Percentiles rank a stretch among this genome's conserved stretches.
phyloP scores from a whole-genome alignment of 2,329 filamentous ascomycete species.

The Cytospora piceae region DNA sequence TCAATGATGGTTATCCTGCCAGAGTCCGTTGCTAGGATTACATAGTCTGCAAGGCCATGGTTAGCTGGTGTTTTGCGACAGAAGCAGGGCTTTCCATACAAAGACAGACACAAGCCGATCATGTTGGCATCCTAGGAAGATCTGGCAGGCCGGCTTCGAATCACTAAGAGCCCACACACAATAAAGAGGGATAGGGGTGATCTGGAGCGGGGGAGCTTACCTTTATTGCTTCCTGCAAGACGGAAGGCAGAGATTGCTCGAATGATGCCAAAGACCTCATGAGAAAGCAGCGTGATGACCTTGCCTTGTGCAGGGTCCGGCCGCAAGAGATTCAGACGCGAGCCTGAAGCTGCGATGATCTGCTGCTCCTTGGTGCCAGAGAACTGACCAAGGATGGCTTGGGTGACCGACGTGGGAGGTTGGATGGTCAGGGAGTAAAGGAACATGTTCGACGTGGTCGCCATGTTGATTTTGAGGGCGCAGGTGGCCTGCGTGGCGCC shows the following conservation, averaged over 20 bases:
- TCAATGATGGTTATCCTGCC: slow-evolving; percentile 93
- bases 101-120: slow-evolving; percentile 31
- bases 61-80: slow-evolving; percentile 19
- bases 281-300: slow-evolving; percentile 81
- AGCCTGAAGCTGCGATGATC: slow-evolving; percentile 91
- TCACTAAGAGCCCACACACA: slow-evolving; percentile 69
- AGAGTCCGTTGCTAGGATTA: slow-evolving; percentile 94
- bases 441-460: slow-evolving; percentile 98
- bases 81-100: slow-evolving; percentile 24
- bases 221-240: slow-evolving; percentile 92
- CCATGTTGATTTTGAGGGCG: slow-evolving; percentile 67
- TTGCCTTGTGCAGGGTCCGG: slow-evolving; percentile 86
- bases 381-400: slow-evolving; percentile 94
- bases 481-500: slow-evolving; percentile 55
- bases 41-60: slow-evolving; percentile 71
- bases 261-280: slow-evolving; percentile 96
- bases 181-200: slow-evolving; percentile 35
- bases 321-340: slow-evolving; percentile 83
- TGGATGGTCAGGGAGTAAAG: slow-evolving; percentile 97
- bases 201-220: slow-evolving; percentile 62
- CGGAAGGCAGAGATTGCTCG: slow-evolving; percentile 86
- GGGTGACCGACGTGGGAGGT: slow-evolving; percentile 83
- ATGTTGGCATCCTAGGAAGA: slow-evolving; percentile 32
- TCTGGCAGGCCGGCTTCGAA: slow-evolving; percentile 64
- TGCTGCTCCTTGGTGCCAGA: slow-evolving; percentile 96